Percentiles rank a stretch among this genome's conserved stretches.
Conservation (phyloP, 2,329 filamentous ascomycete genomes). For the Aschersonia sp. region DNA sequence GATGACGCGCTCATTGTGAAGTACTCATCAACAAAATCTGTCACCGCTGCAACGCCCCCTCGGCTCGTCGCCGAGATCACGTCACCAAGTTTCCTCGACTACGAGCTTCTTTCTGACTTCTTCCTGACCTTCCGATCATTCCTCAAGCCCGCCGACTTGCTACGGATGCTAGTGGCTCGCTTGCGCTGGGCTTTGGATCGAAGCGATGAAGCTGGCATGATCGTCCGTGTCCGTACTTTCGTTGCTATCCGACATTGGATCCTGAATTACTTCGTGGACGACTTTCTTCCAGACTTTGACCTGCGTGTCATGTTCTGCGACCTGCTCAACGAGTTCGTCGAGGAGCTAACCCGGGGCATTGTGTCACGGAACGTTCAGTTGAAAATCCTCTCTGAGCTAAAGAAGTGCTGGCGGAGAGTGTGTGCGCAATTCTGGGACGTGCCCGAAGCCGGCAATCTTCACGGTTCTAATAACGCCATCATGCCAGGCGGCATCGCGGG, state of each 20-base stretch:
- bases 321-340: conserved; percentile 55
- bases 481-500: conserved; percentile 60
- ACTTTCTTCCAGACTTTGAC: conserved; percentile 66
- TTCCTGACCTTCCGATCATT: conserved; percentile 92
- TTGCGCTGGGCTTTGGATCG: conserved; percentile 75
- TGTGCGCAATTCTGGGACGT: conserved; percentile 84
- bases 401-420: conserved; percentile 91
- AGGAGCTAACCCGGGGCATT: conserved; percentile 33
- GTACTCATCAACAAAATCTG: conserved; percentile 59
- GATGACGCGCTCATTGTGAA: conserved; percentile 73
- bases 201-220: conserved; percentile 70
- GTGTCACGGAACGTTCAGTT: conserved; percentile 39
- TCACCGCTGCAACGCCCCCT: conserved; percentile 79
- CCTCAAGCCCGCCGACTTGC: conserved; percentile 58
- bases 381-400: conserved; percentile 85
- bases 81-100: conserved; percentile 88
- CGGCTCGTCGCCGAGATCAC: conserved; percentile 93
- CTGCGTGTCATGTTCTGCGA: conserved; percentile 68
- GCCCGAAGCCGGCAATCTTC: conserved; percentile 46
- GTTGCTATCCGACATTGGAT: conserved; percentile 96
- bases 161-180: conserved; percentile 72
- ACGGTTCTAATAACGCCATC: conserved; percentile 52
- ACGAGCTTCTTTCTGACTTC: conserved; percentile 93
- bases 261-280: conserved; percentile 91
- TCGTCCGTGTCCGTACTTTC: conserved; percentile 91